These are phyloP conservation scores for Scheffersomyces segobiensis DNA, from an alignment of 1,139 yeast species.

Conservation along the genomic window DNA sequence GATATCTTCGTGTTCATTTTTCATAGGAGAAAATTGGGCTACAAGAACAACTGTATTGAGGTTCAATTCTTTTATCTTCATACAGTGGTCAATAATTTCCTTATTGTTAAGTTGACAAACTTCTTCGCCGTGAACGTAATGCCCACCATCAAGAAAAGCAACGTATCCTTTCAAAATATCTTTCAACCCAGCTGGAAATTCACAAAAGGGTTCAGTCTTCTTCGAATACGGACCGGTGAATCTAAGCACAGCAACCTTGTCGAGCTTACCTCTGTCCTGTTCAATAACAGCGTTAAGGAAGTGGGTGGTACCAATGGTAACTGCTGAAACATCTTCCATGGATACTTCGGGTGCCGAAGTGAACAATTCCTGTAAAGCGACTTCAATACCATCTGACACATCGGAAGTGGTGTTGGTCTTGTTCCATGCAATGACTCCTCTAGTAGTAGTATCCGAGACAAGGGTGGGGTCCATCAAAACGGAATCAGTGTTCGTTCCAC, in stretches of 20 bases:
- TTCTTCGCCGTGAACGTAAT: slow-evolving; percentile 37
- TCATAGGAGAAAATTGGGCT: slow-evolving; percentile 40
- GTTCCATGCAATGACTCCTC: slow-evolving; percentile 40
- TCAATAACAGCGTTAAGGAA: slow-evolving; percentile 48
- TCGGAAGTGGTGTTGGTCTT: slow-evolving; percentile 44
- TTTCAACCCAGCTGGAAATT: slow-evolving; percentile 37
- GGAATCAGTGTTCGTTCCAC: slow-evolving; percentile 51
- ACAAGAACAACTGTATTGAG: slow-evolving; percentile 32
- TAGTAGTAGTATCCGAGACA: slow-evolving; percentile 13
- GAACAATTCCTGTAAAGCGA: slow-evolving; percentile 31
- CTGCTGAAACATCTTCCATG: slow-evolving; percentile 26
- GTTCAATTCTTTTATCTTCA: slow-evolving; percentile 24
- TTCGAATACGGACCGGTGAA: slow-evolving; percentile 38
- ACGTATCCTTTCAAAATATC: slow-evolving; percentile 28
- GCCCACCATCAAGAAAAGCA: slow-evolving; percentile 36
- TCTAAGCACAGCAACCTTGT: slow-evolving; percentile 40
- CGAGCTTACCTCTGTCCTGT: slow-evolving; percentile 35
- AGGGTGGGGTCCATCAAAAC: slow-evolving; percentile 38
- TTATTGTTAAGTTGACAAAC: slow-evolving; percentile 29
- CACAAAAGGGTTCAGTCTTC: slow-evolving; percentile 36
- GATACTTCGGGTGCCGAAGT: background rate
- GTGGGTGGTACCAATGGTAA: slow-evolving; percentile 47
- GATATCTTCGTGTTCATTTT: slow-evolving; percentile 29
- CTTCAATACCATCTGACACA: slow-evolving; percentile 41
- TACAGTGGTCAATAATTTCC: slow-evolving; percentile 27